A percentile compares a stretch with the other conserved stretches of the same genome.
Evolutionary conservation across 176 grass and related monocot genomes (phyloP).

Genomic region (Oryza longistaminata): DNA sequence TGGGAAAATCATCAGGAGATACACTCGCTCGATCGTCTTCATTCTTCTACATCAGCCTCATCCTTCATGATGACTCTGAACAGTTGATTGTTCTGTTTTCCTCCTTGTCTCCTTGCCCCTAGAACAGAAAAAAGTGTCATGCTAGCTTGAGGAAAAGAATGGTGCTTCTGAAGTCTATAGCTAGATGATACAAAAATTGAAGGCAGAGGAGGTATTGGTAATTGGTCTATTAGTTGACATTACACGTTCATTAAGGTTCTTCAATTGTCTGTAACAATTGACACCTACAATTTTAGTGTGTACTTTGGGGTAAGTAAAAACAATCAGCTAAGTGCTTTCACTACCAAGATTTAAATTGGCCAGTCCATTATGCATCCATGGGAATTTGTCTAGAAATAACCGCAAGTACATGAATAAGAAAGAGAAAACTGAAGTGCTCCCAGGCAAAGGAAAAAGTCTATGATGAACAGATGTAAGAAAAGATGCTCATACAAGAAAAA

Average conservation of each 20-base stretch:
- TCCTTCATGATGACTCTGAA: slow-evolving; percentile 48
- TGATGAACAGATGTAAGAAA: too few relatives aligned
- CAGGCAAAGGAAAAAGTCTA: background rate
- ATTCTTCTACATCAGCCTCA: slow-evolving; percentile 44
- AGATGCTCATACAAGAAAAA: background rate
- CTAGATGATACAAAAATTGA: background rate
- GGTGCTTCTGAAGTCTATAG: background rate
- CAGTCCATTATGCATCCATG: background rate
- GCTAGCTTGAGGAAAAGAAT: slow-evolving; percentile 1
- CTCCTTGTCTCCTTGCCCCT: slow-evolving; percentile 44
- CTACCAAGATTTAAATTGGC: background rate
- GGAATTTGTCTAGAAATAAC: background rate
- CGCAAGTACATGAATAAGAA: background rate
- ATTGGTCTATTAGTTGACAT: background rate
- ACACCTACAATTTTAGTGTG: background rate
- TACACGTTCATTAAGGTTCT: background rate
- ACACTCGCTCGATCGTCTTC: slow-evolving; percentile 5
- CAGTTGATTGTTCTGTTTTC: slow-evolving; percentile 29
- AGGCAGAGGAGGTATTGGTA: background rate
- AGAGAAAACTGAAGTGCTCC: background rate
- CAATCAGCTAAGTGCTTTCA: background rate
- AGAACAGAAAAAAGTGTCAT: slow-evolving; percentile 33
- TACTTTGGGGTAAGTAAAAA: slow-evolving; percentile 3
- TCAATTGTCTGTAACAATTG: background rate
- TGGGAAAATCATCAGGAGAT: slow-evolving; percentile 6